Evolutionary conservation across 768 basidiomycete species (phyloP).

Genomic region (Solioccasus polychromus): DNA sequence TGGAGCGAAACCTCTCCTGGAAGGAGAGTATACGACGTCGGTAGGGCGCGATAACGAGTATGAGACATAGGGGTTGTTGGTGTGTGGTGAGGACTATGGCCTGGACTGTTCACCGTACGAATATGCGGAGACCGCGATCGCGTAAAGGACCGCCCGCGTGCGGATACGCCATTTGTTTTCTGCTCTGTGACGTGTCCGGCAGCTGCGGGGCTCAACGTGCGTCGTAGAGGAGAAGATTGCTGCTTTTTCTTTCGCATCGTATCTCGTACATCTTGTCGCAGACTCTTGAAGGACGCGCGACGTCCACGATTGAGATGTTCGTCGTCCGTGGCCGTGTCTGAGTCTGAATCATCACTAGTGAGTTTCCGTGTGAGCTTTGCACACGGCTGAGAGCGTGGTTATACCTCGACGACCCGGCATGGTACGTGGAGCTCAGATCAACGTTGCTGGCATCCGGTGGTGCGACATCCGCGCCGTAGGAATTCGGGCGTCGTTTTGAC

Average conservation of each 20-base stretch:
- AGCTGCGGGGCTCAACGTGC: constrained; percentile 22
- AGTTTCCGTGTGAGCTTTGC: constrained; percentile 20
- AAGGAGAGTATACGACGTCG: constrained; percentile 36
- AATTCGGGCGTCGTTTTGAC: constrained; percentile 24
- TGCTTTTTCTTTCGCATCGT: constrained; percentile 28
- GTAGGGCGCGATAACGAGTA: constrained; percentile 37
- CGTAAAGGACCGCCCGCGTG: constrained; percentile 51
- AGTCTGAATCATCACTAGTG: constrained; percentile 47
- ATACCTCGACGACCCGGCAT: constrained; percentile 80
- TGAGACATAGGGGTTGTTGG: constrained; percentile 41
- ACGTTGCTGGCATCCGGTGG: constrained; percentile 34
- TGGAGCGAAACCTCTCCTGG: constrained; percentile 47
- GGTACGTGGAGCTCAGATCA: constrained; percentile 86
- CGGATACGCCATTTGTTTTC: constrained; percentile 34
- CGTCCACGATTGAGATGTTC: constrained; percentile 45
- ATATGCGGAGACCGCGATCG: constrained; percentile 71
- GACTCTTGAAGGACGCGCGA: constrained; percentile 31
- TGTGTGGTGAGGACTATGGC: constrained; percentile 36
- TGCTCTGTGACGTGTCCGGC: constrained; percentile 30
- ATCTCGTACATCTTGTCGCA: constrained; percentile 25
- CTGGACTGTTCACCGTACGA: constrained; percentile 29
- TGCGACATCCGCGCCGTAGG: constrained; percentile 18
- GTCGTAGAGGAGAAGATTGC: constrained; percentile 22
- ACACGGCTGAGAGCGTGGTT: constrained; percentile 15
- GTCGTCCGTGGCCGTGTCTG: constrained; percentile 55